Evolutionary conservation across 176 grass and related monocot species (phyloP), one percentile per base, ranked within the genome.

Genomic region (Zoysia japonica): DNA sequence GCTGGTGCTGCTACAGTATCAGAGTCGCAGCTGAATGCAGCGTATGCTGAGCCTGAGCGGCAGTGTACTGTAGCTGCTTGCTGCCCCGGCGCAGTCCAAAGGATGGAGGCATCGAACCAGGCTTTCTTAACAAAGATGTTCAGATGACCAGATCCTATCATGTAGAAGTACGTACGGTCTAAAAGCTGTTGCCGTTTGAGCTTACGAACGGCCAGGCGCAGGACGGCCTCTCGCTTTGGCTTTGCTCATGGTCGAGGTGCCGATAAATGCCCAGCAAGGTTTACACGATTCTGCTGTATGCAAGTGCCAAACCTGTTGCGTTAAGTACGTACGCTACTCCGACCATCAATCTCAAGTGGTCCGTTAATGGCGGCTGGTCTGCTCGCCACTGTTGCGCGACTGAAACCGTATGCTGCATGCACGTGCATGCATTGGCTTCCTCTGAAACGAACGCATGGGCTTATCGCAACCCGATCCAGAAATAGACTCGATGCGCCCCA

Each of bases 51-150:
- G 52, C 47, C 40, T 62, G 46, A 87, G 52, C 47, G 40, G 19
- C 70, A 46, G 45, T 47, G 47, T 3, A 57, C 71, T 84, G 82
- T 84, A 47, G 55, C 81, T 9, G 2, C 65, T 78, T 45, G 50
- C 80, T 16, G 4, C 74, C 42, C 5, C 56, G 70, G 41, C 14
- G 40, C 65, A 43, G 76, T 62, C 40, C 4, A 56, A 55, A 13
- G 71, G 81, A 76, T 84, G 66, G 52, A 70, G 15, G 77, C 40
- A 70, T 88, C 81, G 12, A 47, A 39, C 41, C 63, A 88, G 82
- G 77, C 77, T 88, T 84, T 82, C 69, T 70, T 61, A 69, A 36
- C 55, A 5, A 37, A 43, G 48, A 62, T 35, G 45, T 40, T 17
- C 45, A 17, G 49, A 62, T 35, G 45, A 47, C 19, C 45, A 17